These are phyloP conservation scores for Pichia sp. DNA, from an alignment of 1,139 yeast genomes.

Conservation along the genomic window DNA sequence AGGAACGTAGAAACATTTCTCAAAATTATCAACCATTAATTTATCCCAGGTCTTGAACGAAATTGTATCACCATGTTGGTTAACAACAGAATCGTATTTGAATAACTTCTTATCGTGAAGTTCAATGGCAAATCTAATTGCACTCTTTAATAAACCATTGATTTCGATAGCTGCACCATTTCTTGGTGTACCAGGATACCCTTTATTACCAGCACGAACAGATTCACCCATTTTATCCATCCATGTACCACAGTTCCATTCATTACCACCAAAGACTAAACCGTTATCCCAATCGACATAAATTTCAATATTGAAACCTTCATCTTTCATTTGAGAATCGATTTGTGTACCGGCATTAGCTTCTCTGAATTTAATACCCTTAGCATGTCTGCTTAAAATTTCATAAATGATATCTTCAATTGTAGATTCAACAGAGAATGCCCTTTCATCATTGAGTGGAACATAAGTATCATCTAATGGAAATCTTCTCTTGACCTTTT, in stretches of 20 bases:
- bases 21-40: constrained; percentile 70
- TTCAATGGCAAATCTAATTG: constrained; percentile 73
- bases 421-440: constrained; percentile 69
- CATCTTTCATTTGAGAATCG: constrained; percentile 90
- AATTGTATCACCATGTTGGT: constrained; percentile 56
- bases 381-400: constrained; percentile 81
- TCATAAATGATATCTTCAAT: constrained; percentile 80
- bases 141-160: constrained; percentile 82
- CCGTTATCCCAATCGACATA: constrained; percentile 90
- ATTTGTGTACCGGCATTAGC: constrained; percentile 91
- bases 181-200: constrained; percentile 95
- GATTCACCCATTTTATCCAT: constrained; percentile 99
- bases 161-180: constrained; percentile 97
- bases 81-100: constrained; percentile 51
- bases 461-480: constrained; percentile 86
- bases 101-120: constrained; percentile 56
- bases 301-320: constrained; percentile 85
- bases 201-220: constrained; percentile 74
- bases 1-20: constrained; percentile 76
- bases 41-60: constrained; percentile 67
- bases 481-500: constrained; percentile 66
- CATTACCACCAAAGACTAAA: constrained; percentile 87
- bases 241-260: constrained; percentile 97
- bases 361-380: constrained; percentile 84
- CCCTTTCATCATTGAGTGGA: constrained; percentile 64